Conservation (phyloP, 768 basidiomycete genomes). For the Pisolithus albus region DNA sequence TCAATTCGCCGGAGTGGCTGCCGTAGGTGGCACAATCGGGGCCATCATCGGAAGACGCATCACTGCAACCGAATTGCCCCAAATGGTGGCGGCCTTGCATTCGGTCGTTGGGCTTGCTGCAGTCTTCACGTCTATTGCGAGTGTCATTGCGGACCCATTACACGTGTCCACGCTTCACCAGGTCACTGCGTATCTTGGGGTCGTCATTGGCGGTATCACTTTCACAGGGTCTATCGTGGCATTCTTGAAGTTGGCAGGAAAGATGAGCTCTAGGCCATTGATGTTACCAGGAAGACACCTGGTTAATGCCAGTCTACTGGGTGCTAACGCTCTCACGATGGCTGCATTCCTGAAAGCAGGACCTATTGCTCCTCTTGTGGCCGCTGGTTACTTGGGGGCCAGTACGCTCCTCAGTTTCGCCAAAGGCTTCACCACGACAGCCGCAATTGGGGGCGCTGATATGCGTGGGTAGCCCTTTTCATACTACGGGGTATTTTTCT, state of each 20-base stretch:
- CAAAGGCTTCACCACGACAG: slow-evolving; percentile 82
- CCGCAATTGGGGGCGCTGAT: slow-evolving; percentile 89
- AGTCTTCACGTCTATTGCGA: slow-evolving; percentile 78
- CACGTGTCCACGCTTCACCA: slow-evolving; percentile 71
- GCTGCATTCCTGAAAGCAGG: slow-evolving; percentile 68
- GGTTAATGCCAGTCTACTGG: slow-evolving; percentile 65
- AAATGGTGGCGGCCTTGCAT: slow-evolving; percentile 76
- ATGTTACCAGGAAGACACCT: slow-evolving; percentile 72
- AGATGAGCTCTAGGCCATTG: slow-evolving; percentile 70
- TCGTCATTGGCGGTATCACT: slow-evolving; percentile 82
- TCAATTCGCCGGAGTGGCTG: slow-evolving; percentile 73
- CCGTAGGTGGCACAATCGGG: slow-evolving; percentile 66
- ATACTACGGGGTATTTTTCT: slow-evolving; percentile 5
- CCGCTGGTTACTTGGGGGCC: slow-evolving; percentile 69
- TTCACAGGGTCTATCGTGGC: slow-evolving; percentile 89
- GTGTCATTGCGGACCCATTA: slow-evolving; percentile 63
- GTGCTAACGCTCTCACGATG: slow-evolving; percentile 66
- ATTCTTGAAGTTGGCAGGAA: slow-evolving; percentile 80
- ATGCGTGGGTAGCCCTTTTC: slow-evolving; percentile 59
- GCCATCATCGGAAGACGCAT: slow-evolving; percentile 74
- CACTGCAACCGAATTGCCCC: slow-evolving; percentile 82
- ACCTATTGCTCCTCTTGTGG: slow-evolving; percentile 63
- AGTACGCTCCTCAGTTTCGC: slow-evolving; percentile 76
- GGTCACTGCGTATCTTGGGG: slow-evolving; percentile 80
- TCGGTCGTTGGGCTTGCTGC: slow-evolving; percentile 88